A percentile compares a stretch with the other conserved stretches of the same genome.
Evolutionary conservation across 129 eudicot species (phyloP).

Genomic region (Artemisia argyi): DNA sequence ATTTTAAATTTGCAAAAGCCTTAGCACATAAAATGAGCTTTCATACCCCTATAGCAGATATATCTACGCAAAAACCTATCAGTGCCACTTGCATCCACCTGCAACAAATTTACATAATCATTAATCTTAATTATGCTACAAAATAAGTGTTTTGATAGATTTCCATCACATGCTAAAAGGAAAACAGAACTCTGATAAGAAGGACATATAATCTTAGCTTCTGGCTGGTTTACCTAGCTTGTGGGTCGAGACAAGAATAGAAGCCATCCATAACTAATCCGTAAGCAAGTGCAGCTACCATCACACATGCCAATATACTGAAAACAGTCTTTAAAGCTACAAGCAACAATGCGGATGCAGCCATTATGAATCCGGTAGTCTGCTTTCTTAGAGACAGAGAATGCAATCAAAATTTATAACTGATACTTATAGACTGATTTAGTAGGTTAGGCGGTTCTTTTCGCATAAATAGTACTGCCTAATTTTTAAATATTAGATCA

Average conservation of each 20-base stretch:
- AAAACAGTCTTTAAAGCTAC: neutral
- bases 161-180: neutral
- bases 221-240: constrained; percentile 1
- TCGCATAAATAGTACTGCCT: too few species aligned
- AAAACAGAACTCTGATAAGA: neutral
- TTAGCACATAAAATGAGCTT: neutral
- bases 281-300: neutral
- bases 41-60: neutral
- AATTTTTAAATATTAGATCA: too few species aligned
- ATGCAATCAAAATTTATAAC: too few species aligned
- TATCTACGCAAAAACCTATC: neutral
- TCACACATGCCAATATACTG: neutral
- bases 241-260: constrained; percentile 15
- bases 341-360: neutral
- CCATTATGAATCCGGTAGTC: too few species aligned
- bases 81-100: constrained; percentile 3
- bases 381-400: too few species aligned
- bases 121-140: neutral
- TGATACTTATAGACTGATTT: too few species aligned
- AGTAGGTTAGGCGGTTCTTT: too few species aligned
- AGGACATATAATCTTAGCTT: neutral
- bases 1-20: neutral
- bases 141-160: too few species aligned
- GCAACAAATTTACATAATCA: neutral
- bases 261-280: neutral